Base-by-base conservation (phyloP, 371 early-diverging fungal species). In the Nematocida ausubeli region DNA sequence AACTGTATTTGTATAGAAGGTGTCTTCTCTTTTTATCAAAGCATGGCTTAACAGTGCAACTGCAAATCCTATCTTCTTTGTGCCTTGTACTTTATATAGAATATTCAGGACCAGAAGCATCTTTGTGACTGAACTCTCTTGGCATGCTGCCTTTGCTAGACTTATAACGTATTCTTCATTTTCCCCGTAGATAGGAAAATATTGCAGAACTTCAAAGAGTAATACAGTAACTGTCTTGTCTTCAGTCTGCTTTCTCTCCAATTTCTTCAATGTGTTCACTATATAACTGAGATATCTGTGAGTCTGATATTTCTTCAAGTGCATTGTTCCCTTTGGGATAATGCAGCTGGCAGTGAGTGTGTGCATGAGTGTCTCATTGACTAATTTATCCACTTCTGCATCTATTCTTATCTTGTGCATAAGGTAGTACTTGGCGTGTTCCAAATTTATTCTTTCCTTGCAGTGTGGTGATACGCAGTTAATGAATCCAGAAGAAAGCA, bases 351-450 rank as follows among this genome's bases (percentile, higher is more conserved):
- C 37, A 1, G 4, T 66, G 24, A 32, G 9, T 4, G 35, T 7
- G 12, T 16, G 26, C 6, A n/a, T 7, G 16, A 67, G 47, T 26
- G 67, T 44, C 22, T 56, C 57, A 0, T 55, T 26, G 3, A 67
- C 9, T 16, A 66, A 6, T 28, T 66, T 75, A 6, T 64, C 52
- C 32, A 75, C 34, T 40, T 75, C 78, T 54, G 52, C 37, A 28
- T 66, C 66, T 57, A 66, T 65, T n/a, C 78, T 14, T 5, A 49
- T 40, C 42, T 39, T 42, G 65, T 75, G 78, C 66, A 75, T 67
- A 6, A 12, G 26, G 35, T 65, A 66, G 66, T 66, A 75, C 7
- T 47, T 16, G 9, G 24, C 28, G 35, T 75, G 40, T 49, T 66
- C 67, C 4, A 24, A 12, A 35, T 58, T 47, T 2, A 75, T n/a